phyloP scores from a whole-genome alignment of 2,329 filamentous ascomycete genomes.

The Stemphylium beticola region DNA sequence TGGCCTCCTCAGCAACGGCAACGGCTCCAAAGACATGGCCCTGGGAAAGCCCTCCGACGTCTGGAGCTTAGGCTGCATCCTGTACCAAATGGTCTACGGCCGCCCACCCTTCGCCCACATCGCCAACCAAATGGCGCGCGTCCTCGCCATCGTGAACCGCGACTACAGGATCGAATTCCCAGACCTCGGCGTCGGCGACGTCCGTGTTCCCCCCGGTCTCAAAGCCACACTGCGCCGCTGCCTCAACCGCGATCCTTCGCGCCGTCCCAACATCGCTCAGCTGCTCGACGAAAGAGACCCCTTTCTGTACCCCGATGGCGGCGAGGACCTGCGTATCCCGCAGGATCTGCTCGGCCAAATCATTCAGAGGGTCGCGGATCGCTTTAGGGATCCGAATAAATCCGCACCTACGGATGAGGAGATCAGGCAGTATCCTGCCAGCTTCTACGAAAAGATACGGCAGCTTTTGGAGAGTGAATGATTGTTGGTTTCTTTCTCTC shows the following conservation, averaged over 20 bases:
- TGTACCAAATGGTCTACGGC: conserved; percentile 99
- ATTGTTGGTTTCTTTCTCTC: background rate
- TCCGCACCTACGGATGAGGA: conserved; percentile 64
- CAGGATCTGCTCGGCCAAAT: conserved; percentile 66
- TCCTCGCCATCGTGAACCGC: conserved; percentile 85
- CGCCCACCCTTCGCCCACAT: conserved; percentile 94
- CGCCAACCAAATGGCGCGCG: conserved; percentile 81
- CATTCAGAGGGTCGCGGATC: conserved; percentile 64
- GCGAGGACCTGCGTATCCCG: conserved; percentile 57
- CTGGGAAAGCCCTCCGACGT: conserved; percentile 95
- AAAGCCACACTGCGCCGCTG: conserved; percentile 64
- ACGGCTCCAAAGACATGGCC: conserved; percentile 78
- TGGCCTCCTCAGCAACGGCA: conserved; percentile 49
- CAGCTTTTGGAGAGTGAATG: conserved; percentile 45
- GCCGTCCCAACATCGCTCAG: conserved; percentile 63
- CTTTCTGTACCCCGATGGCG: conserved; percentile 64
- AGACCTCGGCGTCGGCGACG: conserved; percentile 69
- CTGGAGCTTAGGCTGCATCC: conserved; percentile 94
- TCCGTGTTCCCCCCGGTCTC: conserved; percentile 61
- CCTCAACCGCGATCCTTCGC: conserved; percentile 63
- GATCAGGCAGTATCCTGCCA: conserved; percentile 53
- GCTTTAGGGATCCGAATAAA: conserved; percentile 60
- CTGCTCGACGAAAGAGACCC: conserved; percentile 62
- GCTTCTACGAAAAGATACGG: conserved; percentile 57
- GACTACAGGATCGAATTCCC: conserved; percentile 76